Evolutionary conservation across 225 moss, liverwort and hornwort genomes (phyloP).

Genomic region (Lunularia cruciata): DNA sequence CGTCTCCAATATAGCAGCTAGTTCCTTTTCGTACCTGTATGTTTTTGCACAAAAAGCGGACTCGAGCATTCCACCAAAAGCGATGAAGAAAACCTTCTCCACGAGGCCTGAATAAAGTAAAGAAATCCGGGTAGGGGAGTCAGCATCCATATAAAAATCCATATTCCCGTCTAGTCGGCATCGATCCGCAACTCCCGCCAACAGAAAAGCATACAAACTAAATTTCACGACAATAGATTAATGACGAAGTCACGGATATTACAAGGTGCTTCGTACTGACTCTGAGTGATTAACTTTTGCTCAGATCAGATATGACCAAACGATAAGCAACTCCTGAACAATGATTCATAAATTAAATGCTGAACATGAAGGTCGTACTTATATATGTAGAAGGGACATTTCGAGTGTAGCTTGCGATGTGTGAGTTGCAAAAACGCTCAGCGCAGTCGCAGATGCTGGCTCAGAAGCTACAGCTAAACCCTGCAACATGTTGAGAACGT

Average conservation of each 20-base stretch:
- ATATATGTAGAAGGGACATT: constrained; percentile 78
- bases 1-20: background rate
- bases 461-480: constrained; percentile 74
- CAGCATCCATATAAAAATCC: background rate
- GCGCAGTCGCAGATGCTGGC: constrained; percentile 56
- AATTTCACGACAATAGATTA: no score
- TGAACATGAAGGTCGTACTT: no score
- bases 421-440: constrained; percentile 53
- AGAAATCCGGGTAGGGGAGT: background rate
- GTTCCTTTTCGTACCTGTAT: constrained; percentile 17
- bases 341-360: background rate
- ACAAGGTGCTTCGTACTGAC: no score
- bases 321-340: background rate
- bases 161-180: background rate
- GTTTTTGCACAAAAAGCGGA: background rate
- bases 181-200: background rate
- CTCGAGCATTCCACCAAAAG: constrained; percentile 20
- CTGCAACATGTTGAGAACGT: constrained; percentile 78
- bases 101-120: constrained; percentile 19
- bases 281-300: no score
- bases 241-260: no score
- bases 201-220: background rate
- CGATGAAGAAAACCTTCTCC: constrained; percentile 20
- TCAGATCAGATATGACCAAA: background rate
- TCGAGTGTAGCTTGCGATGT: constrained; percentile 50